phyloP scores from a whole-genome alignment of 2,329 filamentous ascomycete species.

The Epicoccum sorghinum region DNA sequence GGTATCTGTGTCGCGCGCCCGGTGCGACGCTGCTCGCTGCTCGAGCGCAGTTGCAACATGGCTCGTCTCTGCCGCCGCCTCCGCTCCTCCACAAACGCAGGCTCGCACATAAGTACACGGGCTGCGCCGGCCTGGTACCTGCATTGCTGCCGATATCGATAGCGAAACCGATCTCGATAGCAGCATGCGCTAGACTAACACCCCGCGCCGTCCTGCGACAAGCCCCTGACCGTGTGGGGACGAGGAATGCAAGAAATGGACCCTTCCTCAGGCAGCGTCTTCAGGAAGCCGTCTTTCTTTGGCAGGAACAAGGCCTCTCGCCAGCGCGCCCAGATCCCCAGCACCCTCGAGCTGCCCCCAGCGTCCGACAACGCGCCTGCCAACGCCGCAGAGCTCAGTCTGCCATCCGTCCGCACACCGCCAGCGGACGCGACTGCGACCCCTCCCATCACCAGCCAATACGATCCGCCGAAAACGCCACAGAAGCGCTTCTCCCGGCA shows the following conservation, averaged over 20 bases:
- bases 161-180: background rate
- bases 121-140: background rate
- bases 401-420: background rate
- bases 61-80: too few relatives aligned
- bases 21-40: background rate
- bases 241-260: background rate
- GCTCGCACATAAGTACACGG: too few relatives aligned
- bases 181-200: background rate
- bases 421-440: background rate
- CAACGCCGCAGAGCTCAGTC: background rate
- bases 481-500: conserved; percentile 37
- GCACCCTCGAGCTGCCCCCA: background rate
- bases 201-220: background rate
- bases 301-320: background rate
- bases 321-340: background rate
- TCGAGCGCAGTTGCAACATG: background rate
- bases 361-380: background rate
- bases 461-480: conserved; percentile 32
- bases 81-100: too few relatives aligned
- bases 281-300: background rate
- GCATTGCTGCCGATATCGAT: background rate
- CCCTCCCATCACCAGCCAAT: conserved; percentile 20
- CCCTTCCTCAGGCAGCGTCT: background rate
- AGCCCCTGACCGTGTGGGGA: background rate
- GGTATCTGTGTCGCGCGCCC: background rate